These are phyloP conservation scores for Pulicaria dysenterica DNA, from an alignment of 129 eudicot genomes.

Conservation along the genomic window DNA sequence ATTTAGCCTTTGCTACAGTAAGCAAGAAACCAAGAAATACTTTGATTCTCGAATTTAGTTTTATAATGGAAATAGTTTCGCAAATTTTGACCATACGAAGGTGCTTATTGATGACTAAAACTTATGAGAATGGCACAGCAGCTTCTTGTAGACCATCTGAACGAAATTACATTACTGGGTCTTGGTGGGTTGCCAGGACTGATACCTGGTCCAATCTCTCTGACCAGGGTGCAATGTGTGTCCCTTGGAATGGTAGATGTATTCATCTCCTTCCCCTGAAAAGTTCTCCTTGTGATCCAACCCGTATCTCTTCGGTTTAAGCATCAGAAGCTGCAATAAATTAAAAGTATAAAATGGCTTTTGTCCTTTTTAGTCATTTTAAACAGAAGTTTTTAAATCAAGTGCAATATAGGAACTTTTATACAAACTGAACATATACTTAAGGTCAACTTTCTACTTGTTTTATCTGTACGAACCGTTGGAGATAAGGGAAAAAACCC, in stretches of 20 bases:
- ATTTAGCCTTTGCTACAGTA: neutral
- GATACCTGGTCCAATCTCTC: slow-evolving; percentile 93
- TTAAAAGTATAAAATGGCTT: neutral
- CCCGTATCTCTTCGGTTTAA: slow-evolving; percentile 90
- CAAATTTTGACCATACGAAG: slow-evolving; percentile 6
- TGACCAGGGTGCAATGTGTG: slow-evolving; percentile 90
- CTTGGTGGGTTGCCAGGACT: slow-evolving; percentile 92
- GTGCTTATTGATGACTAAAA: slow-evolving; percentile 13
- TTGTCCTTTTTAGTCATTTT: too few relatives aligned
- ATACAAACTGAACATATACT: too few relatives aligned
- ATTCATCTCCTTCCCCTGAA: slow-evolving; percentile 90
- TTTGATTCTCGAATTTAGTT: neutral
- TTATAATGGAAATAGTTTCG: neutral
- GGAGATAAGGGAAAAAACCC: too few relatives aligned
- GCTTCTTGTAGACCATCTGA: neutral
- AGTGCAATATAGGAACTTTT: too few relatives aligned
- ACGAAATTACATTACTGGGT: slow-evolving; percentile 25
- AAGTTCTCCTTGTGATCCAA: slow-evolving; percentile 93
- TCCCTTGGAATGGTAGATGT: slow-evolving; percentile 96
- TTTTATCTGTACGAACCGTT: too few relatives aligned
- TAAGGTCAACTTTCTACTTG: too few relatives aligned
- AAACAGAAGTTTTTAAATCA: too few relatives aligned
- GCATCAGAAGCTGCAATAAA: slow-evolving; percentile 66
- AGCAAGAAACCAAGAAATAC: slow-evolving; percentile 17
- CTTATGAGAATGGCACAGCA: neutral